Conservation (phyloP, 2,329 filamentous ascomycete genomes). For the Botrytis byssoidea region DNA sequence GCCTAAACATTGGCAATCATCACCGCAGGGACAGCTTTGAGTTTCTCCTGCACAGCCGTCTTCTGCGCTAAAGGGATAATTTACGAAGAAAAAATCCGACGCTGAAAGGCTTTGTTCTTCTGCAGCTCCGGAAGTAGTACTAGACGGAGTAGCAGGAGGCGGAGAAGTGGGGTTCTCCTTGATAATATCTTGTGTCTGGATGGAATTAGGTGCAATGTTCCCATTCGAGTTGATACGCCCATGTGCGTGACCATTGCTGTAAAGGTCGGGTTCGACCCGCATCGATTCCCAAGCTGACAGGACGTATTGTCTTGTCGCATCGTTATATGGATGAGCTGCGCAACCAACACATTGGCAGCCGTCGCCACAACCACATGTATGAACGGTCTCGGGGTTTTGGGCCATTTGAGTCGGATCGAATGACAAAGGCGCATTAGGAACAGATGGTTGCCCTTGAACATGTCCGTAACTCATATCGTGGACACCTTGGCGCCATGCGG, state of each 20-base stretch:
- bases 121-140: conserved; percentile 32
- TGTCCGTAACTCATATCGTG: conserved; percentile 42
- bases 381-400: conserved; percentile 36
- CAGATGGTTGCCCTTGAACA: conserved; percentile 32
- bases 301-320: conserved; percentile 56
- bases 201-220: conserved; percentile 19
- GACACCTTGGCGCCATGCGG: conserved; percentile 52
- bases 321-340: conserved; percentile 65
- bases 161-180: conserved; percentile 30
- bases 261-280: conserved; percentile 30
- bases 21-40: conserved; percentile 55
- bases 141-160: conserved; percentile 34
- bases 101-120: conserved; percentile 51
- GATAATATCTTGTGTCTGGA: background rate
- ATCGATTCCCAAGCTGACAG: conserved; percentile 45
- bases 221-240: conserved; percentile 16
- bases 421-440: conserved; percentile 23
- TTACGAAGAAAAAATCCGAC: conserved; percentile 60
- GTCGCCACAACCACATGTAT: conserved; percentile 63
- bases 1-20: conserved; percentile 58
- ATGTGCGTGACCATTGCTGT: conserved; percentile 26
- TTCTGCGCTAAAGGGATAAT: conserved; percentile 48
- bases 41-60: conserved; percentile 50
- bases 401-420: conserved; percentile 41
- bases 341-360: conserved; percentile 67